Conservation (phyloP, 441 rosid genomes). For the Eruca vesicaria region DNA sequence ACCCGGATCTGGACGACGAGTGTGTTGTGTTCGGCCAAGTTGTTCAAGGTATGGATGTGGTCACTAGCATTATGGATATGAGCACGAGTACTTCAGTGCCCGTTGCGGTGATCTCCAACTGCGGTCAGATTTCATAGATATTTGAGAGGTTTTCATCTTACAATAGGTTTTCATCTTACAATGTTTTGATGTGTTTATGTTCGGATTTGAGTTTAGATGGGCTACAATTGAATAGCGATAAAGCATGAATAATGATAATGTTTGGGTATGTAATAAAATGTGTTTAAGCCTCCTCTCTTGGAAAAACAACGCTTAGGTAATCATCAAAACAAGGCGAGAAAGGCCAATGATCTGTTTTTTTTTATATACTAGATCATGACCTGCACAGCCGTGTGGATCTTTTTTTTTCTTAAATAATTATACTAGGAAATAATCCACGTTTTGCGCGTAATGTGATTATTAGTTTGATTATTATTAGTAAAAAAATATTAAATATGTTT, state of each 20-base stretch:
- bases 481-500: too few species aligned
- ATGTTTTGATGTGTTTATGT: not conserved
- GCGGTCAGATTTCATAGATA: slow-evolving; percentile 1
- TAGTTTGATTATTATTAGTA: too few species aligned
- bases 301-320: too few species aligned
- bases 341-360: too few species aligned
- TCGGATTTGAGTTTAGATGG: not conserved
- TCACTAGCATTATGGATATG: not conserved
- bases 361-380: too few species aligned
- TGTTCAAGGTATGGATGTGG: not conserved
- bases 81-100: not conserved
- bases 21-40: not conserved
- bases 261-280: not conserved
- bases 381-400: too few species aligned
- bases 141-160: not conserved
- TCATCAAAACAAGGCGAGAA: too few species aligned
- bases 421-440: too few species aligned
- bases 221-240: not conserved
- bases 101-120: not conserved
- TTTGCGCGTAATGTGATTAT: too few species aligned
- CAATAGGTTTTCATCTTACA: not conserved
- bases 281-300: too few species aligned
- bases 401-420: too few species aligned
- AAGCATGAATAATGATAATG: not conserved
- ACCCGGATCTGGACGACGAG: not conserved